phyloP scores from a whole-genome alignment of 345 rosid genomes.

The Gossypium sturtianum region DNA sequence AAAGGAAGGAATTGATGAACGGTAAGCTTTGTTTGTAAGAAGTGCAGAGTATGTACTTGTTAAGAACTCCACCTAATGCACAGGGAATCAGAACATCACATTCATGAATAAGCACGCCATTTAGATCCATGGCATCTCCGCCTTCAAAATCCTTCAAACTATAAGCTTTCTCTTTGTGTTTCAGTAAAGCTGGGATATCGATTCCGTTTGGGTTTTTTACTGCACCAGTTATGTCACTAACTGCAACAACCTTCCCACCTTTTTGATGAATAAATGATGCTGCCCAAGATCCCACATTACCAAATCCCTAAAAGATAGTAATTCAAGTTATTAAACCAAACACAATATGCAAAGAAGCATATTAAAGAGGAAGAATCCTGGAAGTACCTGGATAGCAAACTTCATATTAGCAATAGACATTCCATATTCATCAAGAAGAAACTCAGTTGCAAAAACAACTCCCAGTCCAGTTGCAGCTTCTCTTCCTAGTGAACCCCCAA shows the following conservation, averaged over 20 bases:
- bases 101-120: conserved; percentile 46
- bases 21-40: neutral
- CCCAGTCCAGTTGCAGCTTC: conserved; percentile 50
- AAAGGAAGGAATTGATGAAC: neutral
- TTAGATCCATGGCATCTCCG: conserved; percentile 44
- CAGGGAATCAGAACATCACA: conserved; percentile 7
- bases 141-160: conserved; percentile 44
- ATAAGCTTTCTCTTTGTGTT: conserved; percentile 38
- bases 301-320: conserved; percentile 43
- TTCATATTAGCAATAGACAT: conserved; percentile 19
- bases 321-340: neutral
- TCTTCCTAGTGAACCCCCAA: conserved; percentile 52
- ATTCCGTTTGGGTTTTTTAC: conserved; percentile 46
- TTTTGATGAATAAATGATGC: conserved; percentile 51
- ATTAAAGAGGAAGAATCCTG: neutral
- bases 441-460: conserved; percentile 37
- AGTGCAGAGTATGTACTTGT: conserved; percentile 30
- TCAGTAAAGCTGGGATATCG: conserved; percentile 36
- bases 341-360: neutral
- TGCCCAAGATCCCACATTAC: conserved; percentile 72
- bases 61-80: conserved; percentile 12
- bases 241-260: conserved; percentile 58
- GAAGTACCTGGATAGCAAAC: conserved; percentile 13
- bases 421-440: conserved; percentile 33
- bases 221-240: conserved; percentile 66